Evolutionary conservation across 805 yeast species (phyloP).

Genomic region (Candida ponderosae): DNA sequence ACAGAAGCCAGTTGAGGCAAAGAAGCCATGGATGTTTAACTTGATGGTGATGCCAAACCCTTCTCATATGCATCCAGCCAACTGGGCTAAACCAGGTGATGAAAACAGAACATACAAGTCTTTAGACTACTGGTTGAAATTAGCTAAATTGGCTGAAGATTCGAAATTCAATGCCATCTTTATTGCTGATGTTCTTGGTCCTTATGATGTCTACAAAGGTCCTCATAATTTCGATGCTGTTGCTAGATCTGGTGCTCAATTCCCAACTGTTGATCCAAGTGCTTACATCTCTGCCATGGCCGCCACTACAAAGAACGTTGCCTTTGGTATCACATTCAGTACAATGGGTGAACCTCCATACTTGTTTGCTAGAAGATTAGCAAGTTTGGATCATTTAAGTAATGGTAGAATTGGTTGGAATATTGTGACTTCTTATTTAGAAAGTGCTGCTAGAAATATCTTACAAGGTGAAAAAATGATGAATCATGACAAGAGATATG

Average conservation of each 20-base stretch:
- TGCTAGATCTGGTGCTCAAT: constrained; percentile 20
- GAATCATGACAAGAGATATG: constrained; percentile 31
- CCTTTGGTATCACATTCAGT: constrained; percentile 30
- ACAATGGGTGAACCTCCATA: constrained; percentile 34
- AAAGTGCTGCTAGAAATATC: constrained; percentile 27
- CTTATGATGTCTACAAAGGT: constrained; percentile 31
- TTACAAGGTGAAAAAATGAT: constrained; percentile 26
- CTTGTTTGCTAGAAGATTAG: constrained; percentile 29
- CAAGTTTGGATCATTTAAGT: constrained; percentile 32
- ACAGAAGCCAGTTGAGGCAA: constrained; percentile 2
- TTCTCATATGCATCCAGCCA: constrained; percentile 19
- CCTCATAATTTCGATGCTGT: constrained; percentile 24
- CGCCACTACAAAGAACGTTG: constrained; percentile 25
- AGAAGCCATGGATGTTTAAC: constrained; percentile 24
- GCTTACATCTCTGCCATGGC: constrained; percentile 31
- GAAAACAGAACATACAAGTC: constrained; percentile 18
- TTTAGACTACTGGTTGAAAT: constrained; percentile 28
- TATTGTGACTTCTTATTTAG: constrained; percentile 30
- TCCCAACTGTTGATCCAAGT: constrained; percentile 30
- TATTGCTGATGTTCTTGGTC: constrained; percentile 29
- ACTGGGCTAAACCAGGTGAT: constrained; percentile 33
- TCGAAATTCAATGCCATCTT: constrained; percentile 29
- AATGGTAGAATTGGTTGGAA: constrained; percentile 36
- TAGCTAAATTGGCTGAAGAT: constrained; percentile 27
- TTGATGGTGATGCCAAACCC: constrained; percentile 26